Base-by-base conservation (phyloP, 108 stramenopile species). In the Epithemia pelagica region DNA sequence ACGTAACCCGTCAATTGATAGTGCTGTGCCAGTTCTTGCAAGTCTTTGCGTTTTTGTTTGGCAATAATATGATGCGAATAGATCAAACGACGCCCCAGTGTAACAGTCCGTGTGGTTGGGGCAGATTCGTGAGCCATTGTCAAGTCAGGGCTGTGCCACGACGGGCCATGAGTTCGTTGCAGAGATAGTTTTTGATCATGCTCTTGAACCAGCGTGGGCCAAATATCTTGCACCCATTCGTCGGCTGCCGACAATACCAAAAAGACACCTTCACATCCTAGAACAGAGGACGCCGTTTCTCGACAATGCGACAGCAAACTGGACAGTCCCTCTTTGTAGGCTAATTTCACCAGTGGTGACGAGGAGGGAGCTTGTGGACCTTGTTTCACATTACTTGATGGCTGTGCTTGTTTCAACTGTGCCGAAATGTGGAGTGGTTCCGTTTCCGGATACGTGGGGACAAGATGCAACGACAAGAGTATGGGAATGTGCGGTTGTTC, bases 51-150 rank as follows among this genome's bases (percentile, higher is more conserved):
- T 62, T 92, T 92, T 22, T 69, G 68, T 68, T 85, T 85, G 31
- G 91, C 80, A 72, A 92, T 92, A 30, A 92, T 92, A 61, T 92
- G 91, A 78, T 92, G 91, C 3, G 87, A 89, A 62, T 89, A 87
- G 30, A 92, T 90, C 18, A 84, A 59, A 52, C 83, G 64, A 29
- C 88, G 77, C 24, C 85, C 88, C 51, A 92, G 55, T 21, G 59
- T 29, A 15, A 46, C 37, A 46, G 15, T 46, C n/a, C n/a, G n/a
- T n/a, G n/a, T n/a, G n/a, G n/a, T n/a, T n/a, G n/a, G n/a, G n/a
- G n/a, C n/a, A n/a, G n/a, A n/a, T n/a, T n/a, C n/a, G n/a, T n/a
- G n/a, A n/a, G n/a, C n/a, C n/a, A n/a, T n/a, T n/a, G n/a, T n/a
- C n/a, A n/a, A n/a, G n/a, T n/a, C n/a, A n/a, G n/a, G n/a, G n/a